Evolutionary conservation across 441 rosid genomes (phyloP), one percentile per base, ranked within the genome.

Genomic region (Mallotus japonicus): DNA sequence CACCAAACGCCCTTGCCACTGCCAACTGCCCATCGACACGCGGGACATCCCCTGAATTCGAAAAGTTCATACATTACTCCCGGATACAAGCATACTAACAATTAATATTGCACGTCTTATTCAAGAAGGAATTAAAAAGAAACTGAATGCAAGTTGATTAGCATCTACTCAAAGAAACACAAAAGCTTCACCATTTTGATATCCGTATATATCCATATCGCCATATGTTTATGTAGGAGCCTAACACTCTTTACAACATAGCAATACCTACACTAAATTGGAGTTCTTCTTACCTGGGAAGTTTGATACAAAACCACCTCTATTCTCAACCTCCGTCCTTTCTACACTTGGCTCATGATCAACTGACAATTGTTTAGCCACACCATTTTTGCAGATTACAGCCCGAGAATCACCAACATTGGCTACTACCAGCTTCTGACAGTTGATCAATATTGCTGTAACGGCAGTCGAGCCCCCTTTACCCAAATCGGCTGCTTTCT

Each of bases 381-480:
- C 80, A 68, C 96, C 91, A 42, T 73, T 79, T 78, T 82, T 86
- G 85, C 89, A 80, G 63, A 95, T 80, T 51, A 92, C 92, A 58
- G 97, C 99, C 63, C 99, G 81, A 20, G 97, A 95, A 84, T 95
- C 97, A 54, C 97, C 99, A 53, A 95, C 85, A 80, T 95, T 95
- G 24, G 97, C 99, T 72, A 90, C 89, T 40, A 92, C 88, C 72
- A 95, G 80, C 84, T 77, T 90, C 44, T 81, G 84, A 59, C 95
- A 82, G 66, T 90, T 87, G 73, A 92, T 89, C 24, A 95, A 73
- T 61, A 95, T 92, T 8, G 91, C 93, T 11, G 99, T 95, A 20
- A 95, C 97, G 40, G 97, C 99, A 70, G 99, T 94, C 1, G 99
- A 95, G 59, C 99, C 97, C 1, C 99, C 97, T 78, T 66, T 86